Base-by-base conservation (phyloP, 768 basidiomycete genomes). In the Lentinula sp. region DNA sequence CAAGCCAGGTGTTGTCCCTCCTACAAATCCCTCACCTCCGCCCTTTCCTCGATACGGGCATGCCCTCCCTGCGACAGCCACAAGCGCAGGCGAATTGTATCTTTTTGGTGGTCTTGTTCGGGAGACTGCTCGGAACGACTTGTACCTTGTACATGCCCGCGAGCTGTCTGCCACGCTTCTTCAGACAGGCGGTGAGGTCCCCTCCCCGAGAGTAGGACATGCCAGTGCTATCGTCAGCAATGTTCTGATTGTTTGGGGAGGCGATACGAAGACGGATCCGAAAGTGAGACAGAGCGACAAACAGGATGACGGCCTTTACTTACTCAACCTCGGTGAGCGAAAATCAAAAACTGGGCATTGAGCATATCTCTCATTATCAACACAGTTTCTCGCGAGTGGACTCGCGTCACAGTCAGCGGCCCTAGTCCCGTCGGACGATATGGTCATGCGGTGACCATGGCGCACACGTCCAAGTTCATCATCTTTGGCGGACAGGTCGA, bases 11-110 rank as follows among this genome's bases (percentile, higher is more conserved):
- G 74, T 84, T 56, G 79, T 78, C 0, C 81, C 84, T n/a, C 81
- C 88, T 8, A 83, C 83, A 0, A 76, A 83, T 1, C 85, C 87
- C 2, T 93, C 93, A 0, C 88, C 92, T 0, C 87, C 88, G 1
- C 96, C 96, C 0, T 98, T 98, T 73, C 96, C 97, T 28, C 87
- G 96, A 45, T 99, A 98, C 70, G 97, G 96, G 28, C 93, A 97
- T 70, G 88, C 95, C 12, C 83, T 98, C 5, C 95, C 95, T 8
- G 83, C 90, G 5, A 83, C 81, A 7, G 84, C 91, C 1, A 88
- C 87, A 23, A 70, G 83, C n/a, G 81, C 79, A 6, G 97, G 97
- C 7, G 95, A 98, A 66, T 86, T 99, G 64, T 95, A 93, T 74
- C 81, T 99, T 63, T 99, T 99, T 65, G 97, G 97, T 63, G 97